Percentiles rank a stretch among this genome's conserved stretches.
Conservation (phyloP, 2,329 filamentous ascomycete genomes). For the Albifimbria verrucaria region DNA sequence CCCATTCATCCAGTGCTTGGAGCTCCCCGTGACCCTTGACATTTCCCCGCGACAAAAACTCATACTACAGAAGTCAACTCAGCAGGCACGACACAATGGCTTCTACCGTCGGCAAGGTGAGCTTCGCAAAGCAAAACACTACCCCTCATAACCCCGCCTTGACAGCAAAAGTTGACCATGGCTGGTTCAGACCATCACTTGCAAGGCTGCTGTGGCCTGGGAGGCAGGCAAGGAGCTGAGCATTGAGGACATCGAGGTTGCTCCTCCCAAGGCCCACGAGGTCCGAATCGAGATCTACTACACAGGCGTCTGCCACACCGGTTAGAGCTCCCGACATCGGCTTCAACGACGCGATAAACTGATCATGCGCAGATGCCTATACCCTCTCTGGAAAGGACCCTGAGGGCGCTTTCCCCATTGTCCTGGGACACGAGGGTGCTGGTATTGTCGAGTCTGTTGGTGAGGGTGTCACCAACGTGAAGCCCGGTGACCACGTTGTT, state of each 20-base stretch:
- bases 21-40: neutral
- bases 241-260: conserved; percentile 91
- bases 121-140: conserved; percentile 12
- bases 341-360: conserved; percentile 5
- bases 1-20: neutral
- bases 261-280: conserved; percentile 84
- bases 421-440: conserved; percentile 87
- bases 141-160: conserved; percentile 23
- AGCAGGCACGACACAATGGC: conserved; percentile 35
- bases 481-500: conserved; percentile 87
- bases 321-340: conserved; percentile 41
- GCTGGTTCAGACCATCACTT: conserved; percentile 74
- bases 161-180: conserved; percentile 12
- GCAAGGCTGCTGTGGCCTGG: conserved; percentile 98
- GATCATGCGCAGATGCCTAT: conserved; percentile 68
- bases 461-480: conserved; percentile 91
- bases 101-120: conserved; percentile 51
- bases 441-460: conserved; percentile 91
- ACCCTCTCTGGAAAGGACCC: conserved; percentile 95
- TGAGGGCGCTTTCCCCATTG: conserved; percentile 87
- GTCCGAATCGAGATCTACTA: conserved; percentile 97
- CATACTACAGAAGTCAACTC: too few species aligned
- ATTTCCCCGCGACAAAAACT: too few species aligned
- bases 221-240: conserved; percentile 86
- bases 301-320: conserved; percentile 98